phyloP scores from a whole-genome alignment of 1,139 yeast genomes.

The Taiozyma sp. region DNA sequence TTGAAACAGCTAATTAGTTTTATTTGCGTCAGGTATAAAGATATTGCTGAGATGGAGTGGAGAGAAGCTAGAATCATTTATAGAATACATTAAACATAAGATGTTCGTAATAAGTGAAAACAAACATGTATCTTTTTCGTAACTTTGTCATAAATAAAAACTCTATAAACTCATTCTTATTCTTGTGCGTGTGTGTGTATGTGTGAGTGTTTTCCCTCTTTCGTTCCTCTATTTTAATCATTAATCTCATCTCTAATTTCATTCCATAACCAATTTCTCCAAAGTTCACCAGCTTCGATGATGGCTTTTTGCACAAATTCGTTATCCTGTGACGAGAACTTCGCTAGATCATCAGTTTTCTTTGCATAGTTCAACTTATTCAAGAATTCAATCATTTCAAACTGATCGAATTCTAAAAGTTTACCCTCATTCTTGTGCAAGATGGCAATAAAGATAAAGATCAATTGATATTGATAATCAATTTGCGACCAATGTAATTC shows the following conservation, averaged over 20 bases:
- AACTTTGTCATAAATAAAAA: background rate
- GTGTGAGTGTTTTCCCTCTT: too few relatives aligned
- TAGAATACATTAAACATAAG: too few relatives aligned
- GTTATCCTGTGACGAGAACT: slow-evolving; percentile 2
- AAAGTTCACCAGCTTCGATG: slow-evolving; percentile 78
- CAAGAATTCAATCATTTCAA: slow-evolving; percentile 79
- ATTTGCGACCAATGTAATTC: slow-evolving; percentile 46
- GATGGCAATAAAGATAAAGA: slow-evolving; percentile 74
- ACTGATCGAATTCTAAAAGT: slow-evolving; percentile 81
- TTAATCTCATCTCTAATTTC: slow-evolving; percentile 48
- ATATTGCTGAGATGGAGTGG: too few relatives aligned
- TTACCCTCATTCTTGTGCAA: slow-evolving; percentile 76
- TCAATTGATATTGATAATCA: slow-evolving; percentile 75
- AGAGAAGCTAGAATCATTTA: too few relatives aligned
- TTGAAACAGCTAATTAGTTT: too few relatives aligned
- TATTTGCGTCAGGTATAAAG: too few relatives aligned
- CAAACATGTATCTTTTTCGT: background rate
- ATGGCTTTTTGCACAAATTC: slow-evolving; percentile 66
- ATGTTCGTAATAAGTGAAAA: too few relatives aligned
- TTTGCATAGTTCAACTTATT: slow-evolving; percentile 36
- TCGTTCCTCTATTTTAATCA: slow-evolving; percentile 7
- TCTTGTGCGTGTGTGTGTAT: background rate
- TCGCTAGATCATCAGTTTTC: background rate
- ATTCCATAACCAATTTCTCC: slow-evolving; percentile 84
- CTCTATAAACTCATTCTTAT: background rate